Evolutionary conservation across 805 yeast species (phyloP), one percentile per base, ranked within the genome.

Genomic region (Lachancea thermotolerans): DNA sequence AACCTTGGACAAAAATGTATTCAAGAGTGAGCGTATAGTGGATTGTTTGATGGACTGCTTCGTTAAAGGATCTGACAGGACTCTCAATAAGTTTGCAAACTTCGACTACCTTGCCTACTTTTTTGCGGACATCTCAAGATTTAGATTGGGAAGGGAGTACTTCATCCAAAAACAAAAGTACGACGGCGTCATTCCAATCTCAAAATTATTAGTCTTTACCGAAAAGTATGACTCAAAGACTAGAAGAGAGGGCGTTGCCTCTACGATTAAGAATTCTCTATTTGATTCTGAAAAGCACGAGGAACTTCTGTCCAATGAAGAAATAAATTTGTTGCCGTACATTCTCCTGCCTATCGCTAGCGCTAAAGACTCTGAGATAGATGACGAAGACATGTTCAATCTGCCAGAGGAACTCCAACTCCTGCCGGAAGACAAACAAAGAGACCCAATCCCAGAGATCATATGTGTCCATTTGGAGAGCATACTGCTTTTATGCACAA

Each of bases 241-340:
- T 21, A 80, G 98, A 68, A 77, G 98, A 66, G 90, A 85, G 60
- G 97, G 96, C 58, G 90, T 87, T 33, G 95, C 95, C 1, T 84
- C 95, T 4, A 85, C 96, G 1, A 85, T 93, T 54, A 91, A 93
- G 63, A 91, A 91, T 65, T 77, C 91, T 0, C 68, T 91, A 41
- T 91, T 91, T 58, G 96, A 90, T 59, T 71, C 85, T 1, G 77
- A 79, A 35, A 65, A 77, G 31, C 98, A 91, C 60, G 66, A 66
- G 54, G 63, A 60, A 18, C 68, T 91, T 37, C 62, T 88, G 35
- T 70, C 69, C 4, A 83, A 85, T 55, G 78, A 73, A 32, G 66
- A 72, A 8, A 79, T 87, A 47, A 87, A 90, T 54, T 56, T 91
- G 33, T 72, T 93, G 57, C 95, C 96, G 4, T 86, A 84, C 55